phyloP scores from a whole-genome alignment of 345 rosid genomes.

The Conringia planisiliqua region DNA sequence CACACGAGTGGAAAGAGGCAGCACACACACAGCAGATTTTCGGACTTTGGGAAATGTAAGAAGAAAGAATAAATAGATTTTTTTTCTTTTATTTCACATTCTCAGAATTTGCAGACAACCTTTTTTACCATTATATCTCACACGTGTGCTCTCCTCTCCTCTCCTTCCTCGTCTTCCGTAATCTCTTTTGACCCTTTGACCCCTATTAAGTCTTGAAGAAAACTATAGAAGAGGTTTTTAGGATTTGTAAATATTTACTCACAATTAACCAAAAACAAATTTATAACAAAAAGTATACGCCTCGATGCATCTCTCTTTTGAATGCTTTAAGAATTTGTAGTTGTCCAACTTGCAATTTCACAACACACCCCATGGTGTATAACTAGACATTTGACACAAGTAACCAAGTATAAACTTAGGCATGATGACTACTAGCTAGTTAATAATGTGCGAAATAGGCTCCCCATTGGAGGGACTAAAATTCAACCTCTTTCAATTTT shows the following conservation, averaged over 20 bases:
- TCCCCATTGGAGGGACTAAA: background rate
- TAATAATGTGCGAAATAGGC: background rate
- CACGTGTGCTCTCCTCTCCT: slow-evolving; percentile 20
- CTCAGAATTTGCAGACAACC: slow-evolving; percentile 20
- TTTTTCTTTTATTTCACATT: background rate
- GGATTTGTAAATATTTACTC: background rate
- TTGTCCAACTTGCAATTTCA: background rate
- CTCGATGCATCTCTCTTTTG: background rate
- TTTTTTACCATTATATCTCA: slow-evolving; percentile 9
- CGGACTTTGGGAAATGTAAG: slow-evolving; percentile 40
- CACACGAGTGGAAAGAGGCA: slow-evolving; percentile 41
- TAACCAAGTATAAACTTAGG: background rate
- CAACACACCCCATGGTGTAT: background rate
- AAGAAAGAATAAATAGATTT: background rate
- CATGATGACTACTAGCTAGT: background rate
- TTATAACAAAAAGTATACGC: background rate
- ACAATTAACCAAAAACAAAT: background rate
- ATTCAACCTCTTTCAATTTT: background rate
- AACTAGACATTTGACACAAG: too few relatives aligned
- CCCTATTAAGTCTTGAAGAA: too few relatives aligned
- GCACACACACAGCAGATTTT: slow-evolving; percentile 4
- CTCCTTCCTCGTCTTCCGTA: slow-evolving; percentile 13
- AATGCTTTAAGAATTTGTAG: background rate
- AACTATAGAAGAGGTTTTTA: too few relatives aligned
- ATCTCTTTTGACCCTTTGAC: background rate